Evolutionary conservation across 129 eudicot genomes (phyloP).

Genomic region (Glebionis coronaria): DNA sequence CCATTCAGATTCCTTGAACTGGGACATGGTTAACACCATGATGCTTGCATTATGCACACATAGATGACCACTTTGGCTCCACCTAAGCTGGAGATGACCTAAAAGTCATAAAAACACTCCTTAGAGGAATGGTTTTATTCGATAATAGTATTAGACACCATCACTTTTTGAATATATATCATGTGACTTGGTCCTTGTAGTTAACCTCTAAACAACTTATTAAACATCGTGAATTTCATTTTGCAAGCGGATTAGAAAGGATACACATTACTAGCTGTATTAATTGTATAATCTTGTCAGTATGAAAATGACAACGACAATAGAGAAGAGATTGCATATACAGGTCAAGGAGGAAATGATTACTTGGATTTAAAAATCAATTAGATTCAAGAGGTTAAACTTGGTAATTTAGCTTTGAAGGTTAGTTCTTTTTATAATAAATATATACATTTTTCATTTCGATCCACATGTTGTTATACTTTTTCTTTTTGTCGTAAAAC

Average conservation of each 20-base stretch:
- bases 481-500: constrained; percentile 25
- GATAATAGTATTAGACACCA: no score
- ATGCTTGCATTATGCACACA: no score
- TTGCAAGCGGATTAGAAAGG: constrained; percentile 31
- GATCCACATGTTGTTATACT: not conserved
- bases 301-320: constrained; percentile 42
- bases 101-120: no score
- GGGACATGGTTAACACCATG: no score
- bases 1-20: no score
- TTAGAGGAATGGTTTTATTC: no score
- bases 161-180: no score
- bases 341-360: constrained; percentile 45
- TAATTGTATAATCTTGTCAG: no score
- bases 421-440: constrained; percentile 6
- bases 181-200: no score
- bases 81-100: no score
- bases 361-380: constrained; percentile 25
- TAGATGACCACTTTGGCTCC: no score
- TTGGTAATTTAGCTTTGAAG: constrained; percentile 46
- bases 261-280: constrained; percentile 37
- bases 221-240: not conserved
- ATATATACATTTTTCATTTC: not conserved
- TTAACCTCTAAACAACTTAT: not conserved
- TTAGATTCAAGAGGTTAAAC: constrained; percentile 15
- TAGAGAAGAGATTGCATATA: constrained; percentile 40